Evolutionary conservation across 257 asterid genomes (phyloP).

Genomic region (Fraxinus pennsylvanica): DNA sequence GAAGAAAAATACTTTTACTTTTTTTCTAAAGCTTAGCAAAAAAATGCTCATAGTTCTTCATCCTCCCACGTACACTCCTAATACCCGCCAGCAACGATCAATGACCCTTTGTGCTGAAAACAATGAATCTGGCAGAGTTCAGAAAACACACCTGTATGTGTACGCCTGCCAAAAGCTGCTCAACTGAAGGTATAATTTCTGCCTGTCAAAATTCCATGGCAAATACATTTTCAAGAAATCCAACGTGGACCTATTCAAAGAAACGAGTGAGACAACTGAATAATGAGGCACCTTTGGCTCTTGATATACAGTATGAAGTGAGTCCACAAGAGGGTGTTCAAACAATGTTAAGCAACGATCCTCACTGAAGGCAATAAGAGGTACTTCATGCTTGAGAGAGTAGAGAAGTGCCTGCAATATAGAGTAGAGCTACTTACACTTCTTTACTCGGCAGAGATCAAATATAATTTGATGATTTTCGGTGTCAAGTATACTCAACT

Average conservation of each 20-base stretch:
- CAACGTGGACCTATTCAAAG: slow-evolving; percentile 18
- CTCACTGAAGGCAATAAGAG: slow-evolving; percentile 83
- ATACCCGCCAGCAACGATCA: neutral
- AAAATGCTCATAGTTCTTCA: neutral
- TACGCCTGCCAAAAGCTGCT: slow-evolving; percentile 61
- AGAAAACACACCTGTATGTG: slow-evolving; percentile 73
- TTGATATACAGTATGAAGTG: slow-evolving; percentile 82
- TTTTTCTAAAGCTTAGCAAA: neutral
- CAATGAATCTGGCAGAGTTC: neutral
- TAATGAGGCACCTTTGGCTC: slow-evolving; percentile 80
- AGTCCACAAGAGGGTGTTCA: slow-evolving; percentile 83
- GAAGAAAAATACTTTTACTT: neutral
- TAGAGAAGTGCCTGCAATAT: slow-evolving; percentile 69
- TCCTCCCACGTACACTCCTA: neutral
- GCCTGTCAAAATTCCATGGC: slow-evolving; percentile 59
- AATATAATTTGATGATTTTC: neutral
- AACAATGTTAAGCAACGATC: slow-evolving; percentile 83
- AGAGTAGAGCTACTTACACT: slow-evolving; percentile 10
- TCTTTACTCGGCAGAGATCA: neutral
- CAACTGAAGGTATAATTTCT: slow-evolving; percentile 83
- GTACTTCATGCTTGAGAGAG: slow-evolving; percentile 75
- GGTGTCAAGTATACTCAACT: neutral
- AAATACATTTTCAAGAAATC: slow-evolving; percentile 25
- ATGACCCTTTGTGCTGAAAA: neutral
- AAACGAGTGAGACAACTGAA: slow-evolving; percentile 7